Conservation (phyloP, 768 basidiomycete genomes). For the Scleroderma citrinum region DNA sequence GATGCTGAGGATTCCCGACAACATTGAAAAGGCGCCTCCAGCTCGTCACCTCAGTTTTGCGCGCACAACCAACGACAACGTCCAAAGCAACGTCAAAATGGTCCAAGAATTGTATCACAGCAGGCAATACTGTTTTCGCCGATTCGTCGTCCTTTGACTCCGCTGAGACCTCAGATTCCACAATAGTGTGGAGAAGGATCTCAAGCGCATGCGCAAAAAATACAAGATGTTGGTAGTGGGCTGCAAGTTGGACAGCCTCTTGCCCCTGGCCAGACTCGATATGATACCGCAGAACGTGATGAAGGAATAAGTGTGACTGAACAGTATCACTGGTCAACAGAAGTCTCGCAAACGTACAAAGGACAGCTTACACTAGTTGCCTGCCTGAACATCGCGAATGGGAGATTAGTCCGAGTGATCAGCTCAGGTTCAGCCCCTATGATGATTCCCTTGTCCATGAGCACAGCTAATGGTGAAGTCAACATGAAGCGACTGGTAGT, state of each 20-base stretch:
- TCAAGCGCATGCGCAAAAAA: constrained; percentile 94
- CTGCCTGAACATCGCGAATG: constrained; percentile 90
- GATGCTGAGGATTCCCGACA: constrained; percentile 82
- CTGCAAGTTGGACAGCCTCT: constrained; percentile 82
- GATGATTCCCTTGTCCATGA: constrained; percentile 99
- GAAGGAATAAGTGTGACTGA: constrained; percentile 90
- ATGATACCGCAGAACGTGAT: constrained; percentile 83
- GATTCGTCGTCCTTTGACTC: constrained; percentile 26
- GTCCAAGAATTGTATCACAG: constrained; percentile 86
- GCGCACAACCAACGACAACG: constrained; percentile 91
- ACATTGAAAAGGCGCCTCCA: constrained; percentile 88
- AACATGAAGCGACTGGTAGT: not conserved
- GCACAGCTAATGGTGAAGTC: constrained; percentile 55
- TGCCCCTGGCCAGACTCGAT: constrained; percentile 54
- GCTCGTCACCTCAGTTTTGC: constrained; percentile 90
- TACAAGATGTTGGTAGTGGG: constrained; percentile 80
- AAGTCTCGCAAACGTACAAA: constrained; percentile 1
- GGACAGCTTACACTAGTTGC: constrained; percentile 68
- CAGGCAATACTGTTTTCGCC: constrained; percentile 40
- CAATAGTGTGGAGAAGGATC: constrained; percentile 87
- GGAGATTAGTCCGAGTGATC: constrained; percentile 63
- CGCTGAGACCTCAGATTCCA: constrained; percentile 69
- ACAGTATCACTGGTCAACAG: not conserved
- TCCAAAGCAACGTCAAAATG: constrained; percentile 89
- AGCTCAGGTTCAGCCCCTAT: constrained; percentile 93